Evolutionary conservation across 768 basidiomycete genomes (phyloP).

Genomic region (Trametes villosa): DNA sequence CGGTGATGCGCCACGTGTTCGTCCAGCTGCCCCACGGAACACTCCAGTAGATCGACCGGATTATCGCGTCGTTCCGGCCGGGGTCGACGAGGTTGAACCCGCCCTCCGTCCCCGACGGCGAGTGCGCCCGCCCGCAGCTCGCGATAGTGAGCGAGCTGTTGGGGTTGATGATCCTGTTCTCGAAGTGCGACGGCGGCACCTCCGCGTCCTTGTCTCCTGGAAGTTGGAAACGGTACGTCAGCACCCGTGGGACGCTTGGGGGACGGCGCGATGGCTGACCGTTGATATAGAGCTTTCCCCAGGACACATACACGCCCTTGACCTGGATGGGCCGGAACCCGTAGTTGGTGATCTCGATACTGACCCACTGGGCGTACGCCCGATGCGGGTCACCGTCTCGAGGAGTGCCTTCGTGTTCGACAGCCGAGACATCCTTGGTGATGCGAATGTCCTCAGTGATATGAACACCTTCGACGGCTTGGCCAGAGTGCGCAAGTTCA

Average conservation of each 20-base stretch:
- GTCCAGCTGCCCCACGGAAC: slow-evolving; percentile 8
- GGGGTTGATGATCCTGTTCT: not conserved
- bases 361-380: slow-evolving; percentile 16
- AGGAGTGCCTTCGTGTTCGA: no score
- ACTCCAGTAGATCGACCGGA: slow-evolving; percentile 19
- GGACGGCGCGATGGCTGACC: not conserved
- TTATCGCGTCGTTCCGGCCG: not conserved
- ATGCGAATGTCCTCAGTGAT: not conserved
- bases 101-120: slow-evolving; percentile 18
- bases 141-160: not conserved
- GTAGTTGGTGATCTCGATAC: not conserved
- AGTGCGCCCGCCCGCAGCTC: slow-evolving; percentile 9
- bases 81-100: slow-evolving; percentile 13
- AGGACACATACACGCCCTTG: not conserved
- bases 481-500: not conserved
- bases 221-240: no score
- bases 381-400: not conserved
- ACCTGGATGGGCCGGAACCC: not conserved
- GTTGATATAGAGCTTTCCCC: slow-evolving; percentile 16
- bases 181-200: not conserved
- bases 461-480: not conserved
- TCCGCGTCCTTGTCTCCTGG: slow-evolving; percentile 10
- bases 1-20: slow-evolving; percentile 15
- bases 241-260: not conserved
- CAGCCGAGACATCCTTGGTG: not conserved